Base-by-base conservation (phyloP, 1,284 basidiomycete species). In the Austroboletus novae-zelandiae region DNA sequence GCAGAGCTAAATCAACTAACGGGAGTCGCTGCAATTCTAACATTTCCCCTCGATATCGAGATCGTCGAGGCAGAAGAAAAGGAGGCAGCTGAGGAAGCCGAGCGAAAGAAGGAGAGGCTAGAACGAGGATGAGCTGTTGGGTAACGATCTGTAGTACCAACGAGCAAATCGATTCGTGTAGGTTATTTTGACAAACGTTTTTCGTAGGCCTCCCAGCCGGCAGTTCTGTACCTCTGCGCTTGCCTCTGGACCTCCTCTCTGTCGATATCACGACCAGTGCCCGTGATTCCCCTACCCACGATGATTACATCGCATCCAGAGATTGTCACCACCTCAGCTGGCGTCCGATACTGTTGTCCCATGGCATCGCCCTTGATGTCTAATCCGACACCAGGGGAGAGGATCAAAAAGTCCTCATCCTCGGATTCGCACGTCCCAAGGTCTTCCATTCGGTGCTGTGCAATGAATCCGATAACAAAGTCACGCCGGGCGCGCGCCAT, bases 301-400 rank as follows among this genome's bases (percentile, higher is more conserved):
- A 99, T 99, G 65, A 99, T 99, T 27, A 99, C 82, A 73, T 99
- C 97, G 68, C 92, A 94, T n/a, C 94, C 95, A 40, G 81, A 84
- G 45, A 90, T 83, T 34, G 81, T 68, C 15, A 99, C 76, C 20
- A 97, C 96, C 68, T 96, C 78, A 32, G 81, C 73, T 1, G 97
- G 97, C 4, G 94, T 96, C 50, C 94, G 79, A 71, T 99, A 99
- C 70, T 98, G 94, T 72, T 99, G 97, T 14, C 96, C 97, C 83
- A 96, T 86, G 3, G 76, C 74, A 69, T 99, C 97, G 3, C 91
- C 93, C 57, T 81, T 86, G 7, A 73, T 69, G 56, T 93, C 91
- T 43, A 98, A 74, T 4, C 90, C 92, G 10, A 99, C 93, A 4
- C 97, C 97, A 11, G 97, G 97, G 0, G 94, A 94, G 55, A 99